Base-by-base conservation (phyloP, 129 eudicot species). In the Apium graveolens region DNA sequence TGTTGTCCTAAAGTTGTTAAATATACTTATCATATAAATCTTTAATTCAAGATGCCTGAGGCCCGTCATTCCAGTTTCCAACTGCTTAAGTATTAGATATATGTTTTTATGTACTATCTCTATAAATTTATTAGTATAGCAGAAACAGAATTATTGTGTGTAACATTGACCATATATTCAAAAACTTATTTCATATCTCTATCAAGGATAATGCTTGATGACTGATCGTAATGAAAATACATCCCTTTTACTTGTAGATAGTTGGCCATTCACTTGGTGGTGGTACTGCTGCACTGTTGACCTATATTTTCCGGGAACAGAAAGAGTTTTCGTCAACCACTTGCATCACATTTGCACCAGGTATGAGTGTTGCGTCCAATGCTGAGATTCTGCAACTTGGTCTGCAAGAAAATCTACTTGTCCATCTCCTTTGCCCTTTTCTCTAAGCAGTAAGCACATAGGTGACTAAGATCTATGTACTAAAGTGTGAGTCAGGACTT, bases 191-290 rank as follows among this genome's bases (percentile, higher is more conserved):
- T 70, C 41, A 20, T 20, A 34, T 70, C 2, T 70, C 43, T 8
- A 26, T 70, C 9, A 18, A 1, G 41, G 5, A 66, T 66, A 41
- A 31, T 66, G 72, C 35, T 13, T 14, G 12, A 29, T 0, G 70
- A 26, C 24, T 31, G 31, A 31, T 1, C 11, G 24, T 31, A 31
- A 31, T 1, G n/a, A n/a, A n/a, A 5, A 29, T 11, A 66, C 35
- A 73, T 69, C 42, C 62, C 24, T 76, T 81, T 74, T 74, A 46
- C 75, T 35, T 84, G 44, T 87, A 96, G 99, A 84, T 96, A 78
- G 97, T 96, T 80, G 99, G 99, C 65, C 99, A 96, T 82, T 96
- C 99, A 78, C 97, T 96, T 80, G 99, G 99, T 85, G 99, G 99
- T 82, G 99, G 99, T 49, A 96, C 99, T 21, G 99, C 99, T 86